These are phyloP conservation scores for Cicer yamashitae DNA, from an alignment of 306 rosid genomes.

Conservation along the genomic window DNA sequence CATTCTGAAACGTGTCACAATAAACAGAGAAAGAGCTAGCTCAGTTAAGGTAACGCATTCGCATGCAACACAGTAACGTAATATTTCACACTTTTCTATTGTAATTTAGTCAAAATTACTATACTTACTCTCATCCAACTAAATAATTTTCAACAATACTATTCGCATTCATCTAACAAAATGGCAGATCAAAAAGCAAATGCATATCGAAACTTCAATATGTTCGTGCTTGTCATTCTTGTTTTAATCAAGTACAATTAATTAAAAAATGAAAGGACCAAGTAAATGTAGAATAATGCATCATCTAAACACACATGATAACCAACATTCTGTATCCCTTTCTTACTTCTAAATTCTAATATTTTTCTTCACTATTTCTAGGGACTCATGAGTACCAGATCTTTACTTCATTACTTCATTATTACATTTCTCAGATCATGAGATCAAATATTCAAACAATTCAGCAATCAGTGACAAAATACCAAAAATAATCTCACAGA, in stretches of 20 bases:
- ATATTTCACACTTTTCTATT: neutral
- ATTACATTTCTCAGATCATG: conserved; percentile 46
- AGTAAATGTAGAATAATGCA: conserved; percentile 13
- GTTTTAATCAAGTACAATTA: conserved; percentile 5
- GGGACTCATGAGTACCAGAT: conserved; percentile 14
- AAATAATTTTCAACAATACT: neutral
- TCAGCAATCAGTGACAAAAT: conserved; percentile 35
- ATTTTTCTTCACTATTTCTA: conserved; percentile 4
- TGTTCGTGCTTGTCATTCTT: conserved; percentile 15
- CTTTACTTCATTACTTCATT: conserved; percentile 3
- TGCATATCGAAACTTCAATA: conserved; percentile 31
- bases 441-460: conserved; percentile 13
- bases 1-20: conserved; percentile 44
- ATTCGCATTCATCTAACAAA: conserved; percentile 27
- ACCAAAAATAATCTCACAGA: conserved; percentile 33
- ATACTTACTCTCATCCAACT: conserved; percentile 4
- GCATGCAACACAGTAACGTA: conserved; percentile 27
- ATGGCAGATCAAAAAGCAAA: conserved; percentile 36
- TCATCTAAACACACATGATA: conserved; percentile 18
- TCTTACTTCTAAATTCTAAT: conserved; percentile 8
- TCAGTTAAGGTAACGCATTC: conserved; percentile 28
- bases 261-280: neutral
- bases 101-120: conserved; percentile 10
- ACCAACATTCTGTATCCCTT: conserved; percentile 15
- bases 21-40: conserved; percentile 30